These are phyloP conservation scores for Persicaria maculosa DNA, from an alignment of 148 eudicot genomes.

Conservation along the genomic window DNA sequence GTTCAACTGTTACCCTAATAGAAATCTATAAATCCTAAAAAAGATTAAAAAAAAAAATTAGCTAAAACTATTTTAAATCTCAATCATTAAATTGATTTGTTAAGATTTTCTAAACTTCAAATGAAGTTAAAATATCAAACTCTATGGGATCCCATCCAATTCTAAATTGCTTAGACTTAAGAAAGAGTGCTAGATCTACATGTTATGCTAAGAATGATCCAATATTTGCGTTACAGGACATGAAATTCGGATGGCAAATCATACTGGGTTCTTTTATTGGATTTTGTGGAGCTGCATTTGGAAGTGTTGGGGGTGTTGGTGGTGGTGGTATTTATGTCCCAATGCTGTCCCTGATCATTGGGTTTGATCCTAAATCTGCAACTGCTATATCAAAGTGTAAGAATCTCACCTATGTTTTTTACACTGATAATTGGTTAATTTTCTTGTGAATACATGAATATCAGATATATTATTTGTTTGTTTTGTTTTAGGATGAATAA, in stretches of 20 bases:
- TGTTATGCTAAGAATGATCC: slow-evolving; percentile 1
- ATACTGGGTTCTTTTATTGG: slow-evolving; percentile 61
- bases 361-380: slow-evolving; percentile 88
- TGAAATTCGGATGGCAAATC: slow-evolving; percentile 68
- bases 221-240: slow-evolving; percentile 38
- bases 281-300: slow-evolving; percentile 89
- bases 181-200: background rate
- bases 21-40: no score
- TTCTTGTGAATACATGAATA: background rate
- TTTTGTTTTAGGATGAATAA: background rate
- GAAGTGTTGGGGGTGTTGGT: slow-evolving; percentile 98
- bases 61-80: no score
- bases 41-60: no score
- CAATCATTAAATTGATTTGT: no score
- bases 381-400: slow-evolving; percentile 96
- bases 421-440: background rate
- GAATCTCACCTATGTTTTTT: slow-evolving; percentile 17
- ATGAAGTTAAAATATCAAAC: no score
- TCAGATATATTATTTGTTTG: background rate
- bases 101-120: no score
- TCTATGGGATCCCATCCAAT: no score
- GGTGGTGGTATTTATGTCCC: slow-evolving; percentile 99
- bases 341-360: slow-evolving; percentile 76
- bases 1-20: no score
- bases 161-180: background rate